Evolutionary conservation across 768 basidiomycete genomes (phyloP).

Genomic region (Gloeostereum incarnatum): DNA sequence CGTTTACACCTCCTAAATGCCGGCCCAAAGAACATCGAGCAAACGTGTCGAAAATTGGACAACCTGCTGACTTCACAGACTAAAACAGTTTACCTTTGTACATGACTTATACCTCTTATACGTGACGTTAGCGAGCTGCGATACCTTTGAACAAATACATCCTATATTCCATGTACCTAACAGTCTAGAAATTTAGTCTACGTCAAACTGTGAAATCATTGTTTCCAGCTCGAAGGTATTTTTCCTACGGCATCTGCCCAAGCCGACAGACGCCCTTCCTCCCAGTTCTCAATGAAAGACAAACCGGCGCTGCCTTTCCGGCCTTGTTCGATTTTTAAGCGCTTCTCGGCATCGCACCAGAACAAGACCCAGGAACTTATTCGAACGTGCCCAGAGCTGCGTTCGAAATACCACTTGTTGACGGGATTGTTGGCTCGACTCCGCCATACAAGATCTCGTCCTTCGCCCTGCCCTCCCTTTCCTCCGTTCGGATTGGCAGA

Average conservation of each 20-base stretch:
- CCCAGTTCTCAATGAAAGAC: constrained; percentile 71
- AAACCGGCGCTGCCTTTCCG: constrained; percentile 53
- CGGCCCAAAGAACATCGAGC: no score
- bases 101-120: no score
- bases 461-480: constrained; percentile 79
- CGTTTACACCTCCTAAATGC: no score
- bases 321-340: constrained; percentile 61
- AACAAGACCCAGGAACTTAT: constrained; percentile 89
- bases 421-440: constrained; percentile 89
- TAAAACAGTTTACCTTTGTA: no score
- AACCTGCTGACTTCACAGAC: no score
- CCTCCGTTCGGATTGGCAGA: constrained; percentile 95
- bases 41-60: no score
- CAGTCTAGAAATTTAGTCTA: no score
- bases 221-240: constrained; percentile 77
- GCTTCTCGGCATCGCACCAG: constrained; percentile 97
- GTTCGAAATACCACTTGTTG: constrained; percentile 99
- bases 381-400: constrained; percentile 83
- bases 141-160: no score
- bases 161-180: neutral
- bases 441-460: constrained; percentile 95
- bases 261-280: constrained; percentile 53
- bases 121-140: no score
- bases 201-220: no score
- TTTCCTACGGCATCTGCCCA: constrained; percentile 65